A percentile compares a stretch with the other conserved stretches of the same genome.
Conservation (phyloP, 1,139 yeast genomes). For the Sugiyamaella pinicola region DNA sequence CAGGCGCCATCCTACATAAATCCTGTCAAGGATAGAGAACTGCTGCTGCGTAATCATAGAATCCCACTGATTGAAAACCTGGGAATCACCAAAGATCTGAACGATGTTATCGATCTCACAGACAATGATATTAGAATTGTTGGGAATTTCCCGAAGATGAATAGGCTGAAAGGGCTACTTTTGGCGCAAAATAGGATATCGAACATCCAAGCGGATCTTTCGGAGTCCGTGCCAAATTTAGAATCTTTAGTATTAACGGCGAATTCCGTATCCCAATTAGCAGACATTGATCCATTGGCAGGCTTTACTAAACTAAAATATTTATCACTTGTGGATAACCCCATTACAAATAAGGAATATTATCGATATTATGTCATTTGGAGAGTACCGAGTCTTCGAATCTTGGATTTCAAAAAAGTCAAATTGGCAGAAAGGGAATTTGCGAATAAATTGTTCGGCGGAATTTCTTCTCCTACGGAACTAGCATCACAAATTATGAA, state of each 20-base stretch:
- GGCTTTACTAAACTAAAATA: conserved; percentile 48
- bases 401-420: conserved; percentile 69
- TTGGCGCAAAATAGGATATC: conserved; percentile 60
- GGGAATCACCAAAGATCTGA: conserved; percentile 47
- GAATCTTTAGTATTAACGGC: conserved; percentile 54
- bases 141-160: conserved; percentile 53
- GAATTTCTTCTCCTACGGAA: conserved; percentile 39
- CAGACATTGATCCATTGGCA: conserved; percentile 46
- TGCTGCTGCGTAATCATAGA: conserved; percentile 47
- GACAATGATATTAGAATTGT: conserved; percentile 63
- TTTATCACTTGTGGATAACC: conserved; percentile 62
- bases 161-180: conserved; percentile 53
- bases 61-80: conserved; percentile 50
- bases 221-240: conserved; percentile 49
- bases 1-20: conserved; percentile 57
- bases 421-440: conserved; percentile 54
- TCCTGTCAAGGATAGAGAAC: conserved; percentile 49
- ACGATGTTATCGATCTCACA: conserved; percentile 64
- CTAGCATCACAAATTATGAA: conserved; percentile 36
- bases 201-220: conserved; percentile 43
- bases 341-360: conserved; percentile 54
- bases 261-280: conserved; percentile 52
- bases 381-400: conserved; percentile 61
- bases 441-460: conserved; percentile 54
- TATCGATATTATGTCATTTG: conserved; percentile 65